phyloP scores from a whole-genome alignment of 2,329 filamentous ascomycete genomes.

The Onygenales sp. region DNA sequence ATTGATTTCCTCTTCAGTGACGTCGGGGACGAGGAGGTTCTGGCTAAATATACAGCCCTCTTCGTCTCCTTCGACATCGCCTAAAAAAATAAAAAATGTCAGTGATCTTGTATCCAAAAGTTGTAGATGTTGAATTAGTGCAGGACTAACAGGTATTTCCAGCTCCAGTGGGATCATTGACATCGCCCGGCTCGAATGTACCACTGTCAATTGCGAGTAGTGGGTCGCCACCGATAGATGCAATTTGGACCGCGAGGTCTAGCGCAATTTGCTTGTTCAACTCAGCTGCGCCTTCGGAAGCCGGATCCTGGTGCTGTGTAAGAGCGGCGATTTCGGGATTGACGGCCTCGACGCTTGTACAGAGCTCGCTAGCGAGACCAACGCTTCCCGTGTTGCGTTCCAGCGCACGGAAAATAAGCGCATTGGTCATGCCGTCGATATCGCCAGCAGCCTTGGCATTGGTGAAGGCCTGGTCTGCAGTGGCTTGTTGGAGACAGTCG shows the following conservation, averaged over 20 bases:
- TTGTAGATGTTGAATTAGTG: background rate
- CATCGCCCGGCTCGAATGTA: conserved; percentile 53
- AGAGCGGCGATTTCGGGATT: conserved; percentile 59
- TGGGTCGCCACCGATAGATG: conserved; percentile 53
- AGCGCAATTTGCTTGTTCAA: conserved; percentile 54
- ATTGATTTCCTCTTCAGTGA: conserved; percentile 42
- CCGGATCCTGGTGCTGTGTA: conserved; percentile 59
- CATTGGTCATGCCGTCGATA: conserved; percentile 44
- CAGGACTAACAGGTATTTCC: conserved; percentile 41
- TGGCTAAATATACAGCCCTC: conserved; percentile 48
- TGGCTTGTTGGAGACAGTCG: conserved; percentile 51
- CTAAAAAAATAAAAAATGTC: background rate
- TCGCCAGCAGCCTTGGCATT: conserved; percentile 47
- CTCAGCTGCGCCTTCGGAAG: conserved; percentile 45
- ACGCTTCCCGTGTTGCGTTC: conserved; percentile 54
- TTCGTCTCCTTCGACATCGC: conserved; percentile 36
- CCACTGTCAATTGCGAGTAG: conserved; percentile 50
- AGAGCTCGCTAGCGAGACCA: conserved; percentile 48
- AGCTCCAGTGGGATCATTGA: conserved; percentile 40
- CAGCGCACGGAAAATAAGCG: conserved; percentile 44
- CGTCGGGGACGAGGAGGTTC: conserved; percentile 45
- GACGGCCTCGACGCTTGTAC: conserved; percentile 44
- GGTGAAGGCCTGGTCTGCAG: conserved; percentile 51
- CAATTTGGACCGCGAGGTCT: conserved; percentile 51
- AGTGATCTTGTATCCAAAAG: background rate